Evolutionary conservation across 257 asterid species (phyloP).

Genomic region (Salvia miltiorrhiza): DNA sequence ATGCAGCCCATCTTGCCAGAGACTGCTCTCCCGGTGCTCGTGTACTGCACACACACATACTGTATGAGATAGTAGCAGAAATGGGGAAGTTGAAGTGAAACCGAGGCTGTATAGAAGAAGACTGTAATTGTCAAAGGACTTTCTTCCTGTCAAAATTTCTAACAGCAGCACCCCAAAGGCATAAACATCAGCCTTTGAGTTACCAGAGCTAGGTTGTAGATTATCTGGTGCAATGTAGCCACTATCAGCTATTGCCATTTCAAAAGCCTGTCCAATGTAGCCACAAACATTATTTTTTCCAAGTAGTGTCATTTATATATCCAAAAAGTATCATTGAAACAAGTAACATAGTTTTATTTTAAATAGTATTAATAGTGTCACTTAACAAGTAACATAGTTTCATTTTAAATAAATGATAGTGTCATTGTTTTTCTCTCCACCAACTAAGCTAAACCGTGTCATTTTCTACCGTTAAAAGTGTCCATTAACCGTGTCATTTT

Average conservation of each 20-base stretch:
- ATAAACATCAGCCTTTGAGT: conserved; percentile 72
- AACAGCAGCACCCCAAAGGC: conserved; percentile 83
- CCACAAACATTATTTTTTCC: too few relatives aligned
- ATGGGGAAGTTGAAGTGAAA: not conserved
- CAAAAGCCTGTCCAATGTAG: conserved; percentile 87
- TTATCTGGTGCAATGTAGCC: conserved; percentile 81
- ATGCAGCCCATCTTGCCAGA: conserved; percentile 79
- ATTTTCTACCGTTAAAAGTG: too few relatives aligned
- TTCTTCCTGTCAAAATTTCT: conserved; percentile 88
- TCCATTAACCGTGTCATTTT: too few relatives aligned
- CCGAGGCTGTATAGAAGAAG: not conserved
- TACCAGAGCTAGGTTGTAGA: conserved; percentile 44
- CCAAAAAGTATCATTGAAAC: too few relatives aligned
- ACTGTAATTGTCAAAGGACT: conserved; percentile 65
- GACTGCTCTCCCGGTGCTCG: conserved; percentile 65
- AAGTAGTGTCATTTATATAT: too few relatives aligned
- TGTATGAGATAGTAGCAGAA: conserved; percentile 8
- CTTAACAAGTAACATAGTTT: too few relatives aligned
- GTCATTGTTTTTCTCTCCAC: too few relatives aligned
- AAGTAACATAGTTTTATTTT: too few relatives aligned
- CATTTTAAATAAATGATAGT: too few relatives aligned
- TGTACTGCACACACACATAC: conserved; percentile 42
- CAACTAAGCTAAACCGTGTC: too few relatives aligned
- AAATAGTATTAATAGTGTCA: too few relatives aligned
- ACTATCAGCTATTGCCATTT: conserved; percentile 80